Evolutionary conservation across 192 early-diverging fungal genomes (phyloP).

Genomic region (Rhizophagus clarus): DNA sequence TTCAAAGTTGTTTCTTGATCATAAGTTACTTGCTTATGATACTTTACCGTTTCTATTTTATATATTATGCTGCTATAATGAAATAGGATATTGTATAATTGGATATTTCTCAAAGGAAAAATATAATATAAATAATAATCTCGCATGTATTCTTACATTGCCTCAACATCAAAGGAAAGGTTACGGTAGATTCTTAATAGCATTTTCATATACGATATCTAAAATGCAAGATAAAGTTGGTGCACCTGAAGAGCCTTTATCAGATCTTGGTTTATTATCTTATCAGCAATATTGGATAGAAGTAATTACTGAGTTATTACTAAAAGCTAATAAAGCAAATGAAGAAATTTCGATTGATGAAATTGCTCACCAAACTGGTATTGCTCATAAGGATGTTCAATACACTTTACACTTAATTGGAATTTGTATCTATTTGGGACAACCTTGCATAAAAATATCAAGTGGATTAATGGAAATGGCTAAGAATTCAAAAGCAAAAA

Average conservation of each 20-base stretch:
- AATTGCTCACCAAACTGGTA: slow-evolving; percentile 70
- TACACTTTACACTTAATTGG: not conserved
- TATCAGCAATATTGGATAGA: slow-evolving; percentile 97
- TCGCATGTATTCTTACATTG: slow-evolving; percentile 97
- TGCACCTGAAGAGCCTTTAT: slow-evolving; percentile 97
- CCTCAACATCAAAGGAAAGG: slow-evolving; percentile 96
- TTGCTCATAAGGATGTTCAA: not conserved
- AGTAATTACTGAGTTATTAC: slow-evolving; percentile 74
- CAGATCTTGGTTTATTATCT: slow-evolving; percentile 90
- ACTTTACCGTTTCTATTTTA: slow-evolving; percentile 98
- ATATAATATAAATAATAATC: slow-evolving; percentile 90
- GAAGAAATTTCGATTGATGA: slow-evolving; percentile 89
- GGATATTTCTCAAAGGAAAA: slow-evolving; percentile 99
- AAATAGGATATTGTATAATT: slow-evolving; percentile 82
- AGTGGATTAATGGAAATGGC: not conserved
- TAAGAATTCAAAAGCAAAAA: not conserved
- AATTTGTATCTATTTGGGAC: not conserved
- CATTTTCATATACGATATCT: slow-evolving; percentile 93
- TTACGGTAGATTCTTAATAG: slow-evolving; percentile 90
- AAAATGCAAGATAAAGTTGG: slow-evolving; percentile 90
- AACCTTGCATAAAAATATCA: not conserved
- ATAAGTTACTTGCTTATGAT: slow-evolving; percentile 98
- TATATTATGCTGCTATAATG: slow-evolving; percentile 85
- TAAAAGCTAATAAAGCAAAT: not conserved
- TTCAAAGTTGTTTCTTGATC: slow-evolving; percentile 96